Base-by-base conservation (phyloP, 805 yeast genomes). In the Dipodascopsis uninucleata region DNA sequence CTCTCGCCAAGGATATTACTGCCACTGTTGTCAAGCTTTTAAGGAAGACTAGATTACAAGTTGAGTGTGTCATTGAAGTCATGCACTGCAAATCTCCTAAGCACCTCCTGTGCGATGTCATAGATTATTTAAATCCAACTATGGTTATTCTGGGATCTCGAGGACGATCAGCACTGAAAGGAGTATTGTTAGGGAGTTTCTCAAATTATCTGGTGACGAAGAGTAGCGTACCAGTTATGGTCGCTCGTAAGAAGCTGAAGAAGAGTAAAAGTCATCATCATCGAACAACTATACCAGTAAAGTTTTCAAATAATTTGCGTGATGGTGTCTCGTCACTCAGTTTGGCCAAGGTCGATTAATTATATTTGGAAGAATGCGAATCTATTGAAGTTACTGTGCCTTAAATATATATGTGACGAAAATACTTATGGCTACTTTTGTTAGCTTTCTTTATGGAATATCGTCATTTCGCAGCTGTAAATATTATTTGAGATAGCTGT, bases 141-240 rank as follows among this genome's bases (percentile, higher is more conserved):
- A 67, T 83, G 58, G 88, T 83, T 5, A 75, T 82, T 40, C 83
- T 82, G 8, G 90, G 90, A 0, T 81, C 87, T 3, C 77, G 82
- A 55, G 90, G 90, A 24, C 78, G 78, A 50, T 71, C 78, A 43
- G 85, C 87, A 2, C 66, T 82, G 28, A 79, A 79, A 61, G 89
- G 90, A 4, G 86, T 82, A 6, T 70, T 82, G 41, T 71, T 82
- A 49, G 90, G 90, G 2, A 78, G 85, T 2, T 71, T 83, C 46
- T 79, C 86, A 2, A 82, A 82, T 56, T 82, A 82, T 61, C 66
- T 82, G 51, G 86, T 82, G 14, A 78, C 85, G 14, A 78, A 80
- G 61, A 76, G 81, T 56, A 68, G 80, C 14, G 85, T 80, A 2
- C 89, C 90, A 0, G 89, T 82, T 18, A 82, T 82, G 90, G 89